Conservation (phyloP, 2,329 filamentous ascomycete species). For the Thermoascus crustaceus region DNA sequence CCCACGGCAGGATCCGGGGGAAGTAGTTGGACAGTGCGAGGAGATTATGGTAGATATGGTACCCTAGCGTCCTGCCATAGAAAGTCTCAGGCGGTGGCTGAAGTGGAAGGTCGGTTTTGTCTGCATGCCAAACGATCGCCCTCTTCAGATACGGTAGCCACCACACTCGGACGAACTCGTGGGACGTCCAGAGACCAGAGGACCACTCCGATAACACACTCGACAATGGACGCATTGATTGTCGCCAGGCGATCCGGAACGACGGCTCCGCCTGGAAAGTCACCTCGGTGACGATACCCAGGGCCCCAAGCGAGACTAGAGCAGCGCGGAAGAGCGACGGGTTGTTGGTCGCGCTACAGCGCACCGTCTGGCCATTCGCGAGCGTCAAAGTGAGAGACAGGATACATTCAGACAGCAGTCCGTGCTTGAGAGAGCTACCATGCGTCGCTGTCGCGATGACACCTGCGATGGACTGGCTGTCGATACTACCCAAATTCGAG, state of each 20-base stretch:
- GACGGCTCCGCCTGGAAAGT: conserved; percentile 72
- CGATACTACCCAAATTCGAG: conserved; percentile 89
- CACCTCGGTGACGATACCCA: conserved; percentile 86
- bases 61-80: conserved; percentile 75
- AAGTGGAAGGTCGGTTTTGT: conserved; percentile 59
- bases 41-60: conserved; percentile 85
- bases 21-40: conserved; percentile 71
- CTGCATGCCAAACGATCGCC: conserved; percentile 83
- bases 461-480: conserved; percentile 85
- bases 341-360: conserved; percentile 60
- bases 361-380: conserved; percentile 65
- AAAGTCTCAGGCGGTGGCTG: conserved; percentile 58
- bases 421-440: conserved; percentile 76
- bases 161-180: conserved; percentile 91
- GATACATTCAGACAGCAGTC: conserved; percentile 73
- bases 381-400: conserved; percentile 69
- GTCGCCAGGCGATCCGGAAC: conserved; percentile 80
- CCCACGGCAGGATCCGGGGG: conserved; percentile 71
- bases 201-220: conserved; percentile 66
- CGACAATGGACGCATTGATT: conserved; percentile 64
- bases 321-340: conserved; percentile 79
- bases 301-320: conserved; percentile 74
- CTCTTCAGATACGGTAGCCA: conserved; percentile 91
- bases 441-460: conserved; percentile 91
- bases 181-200: conserved; percentile 66